A percentile compares a stretch with the other conserved stretches of the same genome.
Evolutionary conservation across 352 stramenopile species (phyloP).

Genomic region (Phytophthora foliorum): DNA sequence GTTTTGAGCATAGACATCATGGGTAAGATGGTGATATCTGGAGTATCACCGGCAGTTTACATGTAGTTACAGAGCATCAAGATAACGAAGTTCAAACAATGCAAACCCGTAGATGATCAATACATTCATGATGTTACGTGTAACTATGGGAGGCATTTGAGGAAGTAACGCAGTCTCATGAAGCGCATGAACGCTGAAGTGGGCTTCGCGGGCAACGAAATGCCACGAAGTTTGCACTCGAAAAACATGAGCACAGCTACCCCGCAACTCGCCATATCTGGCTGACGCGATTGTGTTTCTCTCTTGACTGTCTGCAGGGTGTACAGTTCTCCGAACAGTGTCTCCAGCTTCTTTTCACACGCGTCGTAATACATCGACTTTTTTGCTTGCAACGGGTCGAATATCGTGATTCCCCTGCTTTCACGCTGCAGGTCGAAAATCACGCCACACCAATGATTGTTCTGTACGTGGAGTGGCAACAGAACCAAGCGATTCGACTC

Average conservation of each 20-base stretch:
- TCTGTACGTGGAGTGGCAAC: neutral
- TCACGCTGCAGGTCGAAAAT: neutral
- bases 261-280: constrained; percentile 2
- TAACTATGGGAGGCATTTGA: constrained; percentile 3
- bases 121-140: too few relatives aligned
- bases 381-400: constrained; percentile 1
- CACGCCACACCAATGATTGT: constrained; percentile 12
- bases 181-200: neutral
- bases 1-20: too few relatives aligned
- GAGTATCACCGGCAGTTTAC: too few relatives aligned
- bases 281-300: neutral
- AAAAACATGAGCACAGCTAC: neutral
- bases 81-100: neutral
- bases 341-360: constrained; percentile 1
- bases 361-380: constrained; percentile 7
- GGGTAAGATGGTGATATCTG: too few relatives aligned
- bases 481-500: neutral
- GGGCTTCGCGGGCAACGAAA: neutral
- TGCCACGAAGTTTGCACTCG: neutral
- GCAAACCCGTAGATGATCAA: too few relatives aligned
- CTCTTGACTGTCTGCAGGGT: neutral
- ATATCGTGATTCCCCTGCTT: neutral
- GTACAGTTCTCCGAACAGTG: neutral
- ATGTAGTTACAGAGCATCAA: neutral
- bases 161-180: constrained; percentile 7